Evolutionary conservation across 495 filamentous ascomycete species (phyloP), one percentile per base, ranked within the genome.

Genomic region (Neurospora africana): DNA sequence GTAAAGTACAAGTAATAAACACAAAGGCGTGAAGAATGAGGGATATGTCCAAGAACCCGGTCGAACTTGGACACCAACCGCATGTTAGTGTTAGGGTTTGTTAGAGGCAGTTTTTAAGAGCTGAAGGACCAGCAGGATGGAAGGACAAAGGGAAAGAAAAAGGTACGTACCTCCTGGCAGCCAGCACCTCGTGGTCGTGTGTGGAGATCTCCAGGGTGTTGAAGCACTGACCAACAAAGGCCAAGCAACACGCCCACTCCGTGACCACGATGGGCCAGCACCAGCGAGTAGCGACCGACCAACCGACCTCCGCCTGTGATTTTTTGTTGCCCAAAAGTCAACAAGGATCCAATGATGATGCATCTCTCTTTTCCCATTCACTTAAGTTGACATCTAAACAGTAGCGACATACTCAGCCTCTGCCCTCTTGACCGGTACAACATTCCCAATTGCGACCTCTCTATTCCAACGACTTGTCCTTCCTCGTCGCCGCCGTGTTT

Each of bases 291-390:
- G 68, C 47, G 68, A 39, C 69, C 67, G 35, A 39, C 38, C 13
- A 13, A 38, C 37, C 40, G 44, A 53, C 44, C 44, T 53, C 21
- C 44, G 23, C 53, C 47, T 33, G n/a, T 30, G 75, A 77, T 71
- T 80, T 81, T 79, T 81, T 73, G 53, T 61, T 61, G 69, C 73
- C 72, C 75, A 72, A 78, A 77, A 78, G 78, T 81, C 80, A 81
- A 81, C 80, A 81, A 77, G 74, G 53, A 70, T 73, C 80, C 79
- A 81, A 81, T 81, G 72, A 75, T n/a, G n/a, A n/a, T n/a, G n/a
- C n/a, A n/a, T n/a, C n/a, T n/a, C n/a, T n/a, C n/a, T 65, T 30
- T 65, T 27, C 21, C 21, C 53, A 65, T 65, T 19, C 15, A 65
- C 27, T 65, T n/a, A n/a, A n/a, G n/a, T n/a, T 35, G 53, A 65